A percentile compares a stretch with the other conserved stretches of the same genome.
These are phyloP conservation scores for Noccaea caerulescens DNA, from an alignment of 345 rosid genomes.

Conservation along the genomic window DNA sequence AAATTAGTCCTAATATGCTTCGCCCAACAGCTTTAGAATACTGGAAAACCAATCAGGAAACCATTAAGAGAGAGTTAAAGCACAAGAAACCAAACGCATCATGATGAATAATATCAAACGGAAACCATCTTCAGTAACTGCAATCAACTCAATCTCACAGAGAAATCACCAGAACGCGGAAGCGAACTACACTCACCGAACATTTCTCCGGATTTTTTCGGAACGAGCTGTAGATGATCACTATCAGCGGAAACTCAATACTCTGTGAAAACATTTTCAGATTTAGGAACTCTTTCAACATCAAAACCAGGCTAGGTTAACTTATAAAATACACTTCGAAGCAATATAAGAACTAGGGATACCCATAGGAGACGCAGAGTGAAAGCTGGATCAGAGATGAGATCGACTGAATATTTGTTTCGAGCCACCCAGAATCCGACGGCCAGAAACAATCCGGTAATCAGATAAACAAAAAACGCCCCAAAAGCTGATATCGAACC, in stretches of 20 bases:
- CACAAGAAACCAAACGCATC: not conserved
- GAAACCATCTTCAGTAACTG: not conserved
- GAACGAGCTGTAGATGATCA: constrained; percentile 61
- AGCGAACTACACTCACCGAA: constrained; percentile 54
- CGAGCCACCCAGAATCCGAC: constrained; percentile 57
- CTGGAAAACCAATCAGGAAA: constrained; percentile 51
- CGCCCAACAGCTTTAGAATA: constrained; percentile 63
- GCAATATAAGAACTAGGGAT: not conserved
- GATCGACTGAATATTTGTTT: constrained; percentile 52
- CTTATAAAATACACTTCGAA: not conserved
- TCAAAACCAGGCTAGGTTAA: not conserved
- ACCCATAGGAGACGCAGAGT: constrained; percentile 73
- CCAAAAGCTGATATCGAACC: constrained; percentile 39
- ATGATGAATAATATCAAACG: not conserved
- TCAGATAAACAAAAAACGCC: constrained; percentile 46
- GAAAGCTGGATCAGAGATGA: constrained; percentile 61
- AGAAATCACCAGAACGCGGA: not conserved
- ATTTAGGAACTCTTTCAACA: not conserved
- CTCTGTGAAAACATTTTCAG: constrained; percentile 46
- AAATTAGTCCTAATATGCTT: constrained; percentile 64
- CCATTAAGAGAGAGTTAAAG: not conserved
- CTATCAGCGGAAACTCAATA: constrained; percentile 53
- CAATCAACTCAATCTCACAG: not conserved
- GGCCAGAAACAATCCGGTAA: constrained; percentile 53
- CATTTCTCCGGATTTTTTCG: constrained; percentile 56